phyloP scores from a whole-genome alignment of 2,329 filamentous ascomycete genomes.

The Pseudonectria buxi region DNA sequence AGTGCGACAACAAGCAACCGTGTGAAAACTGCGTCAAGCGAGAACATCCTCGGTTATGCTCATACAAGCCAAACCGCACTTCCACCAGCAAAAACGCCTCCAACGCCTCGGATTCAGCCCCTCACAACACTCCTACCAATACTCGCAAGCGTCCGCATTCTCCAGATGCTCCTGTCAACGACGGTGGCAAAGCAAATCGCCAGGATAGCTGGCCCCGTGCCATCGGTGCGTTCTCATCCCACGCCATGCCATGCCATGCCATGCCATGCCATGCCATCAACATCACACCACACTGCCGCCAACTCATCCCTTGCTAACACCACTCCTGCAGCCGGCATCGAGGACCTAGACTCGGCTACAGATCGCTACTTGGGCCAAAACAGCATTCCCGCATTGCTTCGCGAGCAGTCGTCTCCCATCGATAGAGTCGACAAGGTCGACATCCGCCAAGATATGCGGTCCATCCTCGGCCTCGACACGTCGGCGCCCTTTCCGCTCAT shows the following conservation, averaged over 20 bases:
- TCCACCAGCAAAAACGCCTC: constrained; percentile 30
- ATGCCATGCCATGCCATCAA: too few species aligned
- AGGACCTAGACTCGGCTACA: constrained; percentile 49
- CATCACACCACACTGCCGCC: constrained; percentile 11
- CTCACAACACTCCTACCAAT: constrained; percentile 2
- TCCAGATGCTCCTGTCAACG: constrained; percentile 23
- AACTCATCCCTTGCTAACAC: constrained; percentile 11
- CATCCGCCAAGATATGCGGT: constrained; percentile 59
- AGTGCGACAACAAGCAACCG: constrained; percentile 62
- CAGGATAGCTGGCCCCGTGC: constrained; percentile 37
- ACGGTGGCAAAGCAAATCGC: constrained; percentile 28
- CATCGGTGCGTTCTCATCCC: constrained; percentile 27
- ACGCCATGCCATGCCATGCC: neutral
- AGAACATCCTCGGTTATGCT: constrained; percentile 58
- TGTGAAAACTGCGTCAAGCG: constrained; percentile 63
- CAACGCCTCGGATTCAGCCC: constrained; percentile 17
- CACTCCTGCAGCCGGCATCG: constrained; percentile 31
- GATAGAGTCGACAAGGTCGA: constrained; percentile 47
- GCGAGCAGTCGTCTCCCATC: constrained; percentile 51
- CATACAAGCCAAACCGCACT: constrained; percentile 56
- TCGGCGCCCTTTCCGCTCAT: constrained; percentile 62
- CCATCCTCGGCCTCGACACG: constrained; percentile 58
- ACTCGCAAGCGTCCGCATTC: constrained; percentile 30
- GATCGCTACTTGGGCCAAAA: constrained; percentile 61
- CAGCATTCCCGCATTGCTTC: constrained; percentile 58